phyloP scores from a whole-genome alignment of 1,284 basidiomycete species.

The Ganoderma resinaceum region DNA sequence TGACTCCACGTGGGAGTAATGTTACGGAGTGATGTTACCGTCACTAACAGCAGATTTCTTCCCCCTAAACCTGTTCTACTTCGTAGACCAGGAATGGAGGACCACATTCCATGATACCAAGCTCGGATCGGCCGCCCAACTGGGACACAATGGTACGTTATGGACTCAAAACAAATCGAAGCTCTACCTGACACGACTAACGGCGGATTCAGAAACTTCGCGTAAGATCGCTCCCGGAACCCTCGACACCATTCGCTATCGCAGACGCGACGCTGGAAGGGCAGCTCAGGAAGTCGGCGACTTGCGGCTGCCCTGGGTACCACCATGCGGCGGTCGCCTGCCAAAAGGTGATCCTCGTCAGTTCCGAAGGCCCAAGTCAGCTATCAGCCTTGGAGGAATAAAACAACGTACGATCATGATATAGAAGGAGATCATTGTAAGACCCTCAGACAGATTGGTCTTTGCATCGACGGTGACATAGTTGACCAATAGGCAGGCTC shows the following conservation, averaged over 20 bases:
- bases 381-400: background rate
- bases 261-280: constrained; percentile 8
- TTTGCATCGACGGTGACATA: constrained; percentile 61
- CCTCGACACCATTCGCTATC: background rate
- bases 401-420: constrained; percentile 10
- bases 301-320: constrained; percentile 32
- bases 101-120: background rate
- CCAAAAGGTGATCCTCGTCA: constrained; percentile 1
- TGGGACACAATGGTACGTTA: background rate
- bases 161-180: background rate
- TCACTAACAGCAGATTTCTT: too few species aligned
- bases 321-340: constrained; percentile 58
- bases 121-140: background rate
- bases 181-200: background rate
- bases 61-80: too few species aligned
- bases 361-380: background rate
- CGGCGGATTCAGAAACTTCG: background rate
- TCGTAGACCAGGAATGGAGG: too few species aligned
- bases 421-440: constrained; percentile 12
- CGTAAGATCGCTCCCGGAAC: background rate
- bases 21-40: too few species aligned
- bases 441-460: constrained; percentile 11
- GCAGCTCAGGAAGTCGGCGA: constrained; percentile 30
- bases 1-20: too few species aligned
- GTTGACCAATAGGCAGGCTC: constrained; percentile 72